phyloP scores from a whole-genome alignment of 208 protist genomes.

The Leishmania martiniquensis region DNA sequence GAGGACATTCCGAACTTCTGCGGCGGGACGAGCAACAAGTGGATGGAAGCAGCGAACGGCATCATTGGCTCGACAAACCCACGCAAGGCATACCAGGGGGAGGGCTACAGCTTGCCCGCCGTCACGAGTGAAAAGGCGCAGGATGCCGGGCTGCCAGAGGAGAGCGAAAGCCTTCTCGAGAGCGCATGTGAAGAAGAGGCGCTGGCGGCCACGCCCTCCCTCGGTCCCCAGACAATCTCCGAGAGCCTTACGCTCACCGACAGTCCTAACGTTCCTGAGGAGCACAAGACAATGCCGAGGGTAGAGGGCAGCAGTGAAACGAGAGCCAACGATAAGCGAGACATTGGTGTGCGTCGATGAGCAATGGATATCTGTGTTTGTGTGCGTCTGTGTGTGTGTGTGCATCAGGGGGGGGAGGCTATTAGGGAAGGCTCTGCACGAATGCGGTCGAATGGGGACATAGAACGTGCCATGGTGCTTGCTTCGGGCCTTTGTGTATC shows the following conservation, averaged over 20 bases:
- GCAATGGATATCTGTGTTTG: too few species aligned
- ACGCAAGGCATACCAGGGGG: conserved; percentile 42
- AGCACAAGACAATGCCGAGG: not conserved
- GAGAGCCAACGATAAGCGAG: not conserved
- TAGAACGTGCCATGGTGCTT: not conserved
- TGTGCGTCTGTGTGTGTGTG: too few species aligned
- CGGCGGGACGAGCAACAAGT: conserved; percentile 69
- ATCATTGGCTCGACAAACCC: conserved; percentile 66
- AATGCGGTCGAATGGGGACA: not conserved
- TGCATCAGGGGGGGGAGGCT: too few species aligned
- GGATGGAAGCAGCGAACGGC: conserved; percentile 62
- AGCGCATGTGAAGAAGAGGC: conserved; percentile 26
- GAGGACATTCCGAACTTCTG: conserved; percentile 79
- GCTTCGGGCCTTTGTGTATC: not conserved
- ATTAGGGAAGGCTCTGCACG: not conserved
- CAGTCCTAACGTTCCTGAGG: conserved; percentile 1
- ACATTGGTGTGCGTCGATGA: not conserved
- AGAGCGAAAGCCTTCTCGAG: conserved; percentile 23
- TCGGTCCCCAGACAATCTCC: conserved; percentile 4
- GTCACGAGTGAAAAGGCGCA: conserved; percentile 22
- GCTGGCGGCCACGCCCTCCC: conserved; percentile 24
- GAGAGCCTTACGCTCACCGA: not conserved
- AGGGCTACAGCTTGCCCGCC: conserved; percentile 25
- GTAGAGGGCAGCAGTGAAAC: not conserved
- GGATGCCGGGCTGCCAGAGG: conserved; percentile 14